A percentile compares a stretch with the other conserved stretches of the same genome.
Evolutionary conservation across 78 protist genomes (phyloP).

Genomic region (Emiliania huxleyi): DNA sequence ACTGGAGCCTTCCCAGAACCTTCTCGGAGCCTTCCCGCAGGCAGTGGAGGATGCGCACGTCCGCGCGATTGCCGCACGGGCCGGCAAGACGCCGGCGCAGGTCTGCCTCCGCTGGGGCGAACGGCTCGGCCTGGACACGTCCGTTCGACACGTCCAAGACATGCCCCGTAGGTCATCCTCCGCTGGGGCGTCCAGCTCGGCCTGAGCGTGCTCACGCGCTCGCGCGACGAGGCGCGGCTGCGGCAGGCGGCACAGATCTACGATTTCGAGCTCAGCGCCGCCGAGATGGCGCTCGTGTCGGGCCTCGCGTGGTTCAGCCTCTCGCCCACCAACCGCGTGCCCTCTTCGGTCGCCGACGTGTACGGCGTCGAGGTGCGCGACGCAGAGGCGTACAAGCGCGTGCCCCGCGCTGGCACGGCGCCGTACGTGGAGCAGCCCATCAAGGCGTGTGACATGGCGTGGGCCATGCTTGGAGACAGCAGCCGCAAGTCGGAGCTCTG

Average conservation of each 20-base stretch:
- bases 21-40: too few species aligned
- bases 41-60: neutral
- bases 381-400: too few species aligned
- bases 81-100: neutral
- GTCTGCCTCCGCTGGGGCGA: neutral
- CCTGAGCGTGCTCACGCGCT: neutral
- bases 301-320: too few species aligned
- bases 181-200: neutral
- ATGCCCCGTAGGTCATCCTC: neutral
- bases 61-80: neutral
- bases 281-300: neutral
- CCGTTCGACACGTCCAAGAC: neutral
- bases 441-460: too few species aligned
- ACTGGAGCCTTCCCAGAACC: too few species aligned
- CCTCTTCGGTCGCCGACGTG: too few species aligned
- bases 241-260: neutral
- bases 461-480: too few species aligned
- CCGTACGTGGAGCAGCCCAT: too few species aligned
- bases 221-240: neutral
- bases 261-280: neutral
- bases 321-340: too few species aligned
- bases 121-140: neutral
- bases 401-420: too few species aligned
- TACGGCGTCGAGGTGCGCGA: too few species aligned
- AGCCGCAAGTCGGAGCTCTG: too few species aligned